phyloP scores from a whole-genome alignment of 2,329 filamentous ascomycete species.

The Fonsecaea monophora region DNA sequence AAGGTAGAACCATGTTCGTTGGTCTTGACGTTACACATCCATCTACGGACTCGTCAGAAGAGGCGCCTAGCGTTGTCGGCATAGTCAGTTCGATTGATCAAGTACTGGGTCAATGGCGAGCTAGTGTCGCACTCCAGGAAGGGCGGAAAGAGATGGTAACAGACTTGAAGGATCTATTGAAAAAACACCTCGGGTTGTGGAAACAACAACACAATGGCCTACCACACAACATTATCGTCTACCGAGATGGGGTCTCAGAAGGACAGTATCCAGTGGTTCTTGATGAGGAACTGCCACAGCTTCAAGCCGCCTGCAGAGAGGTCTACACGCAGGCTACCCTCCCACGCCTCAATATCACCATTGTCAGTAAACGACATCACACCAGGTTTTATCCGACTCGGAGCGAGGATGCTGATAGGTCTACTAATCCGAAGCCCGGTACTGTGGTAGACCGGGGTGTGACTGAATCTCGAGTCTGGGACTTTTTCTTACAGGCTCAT shows the following conservation, averaged over 20 bases:
- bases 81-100: constrained; percentile 78
- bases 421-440: constrained; percentile 73
- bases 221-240: constrained; percentile 80
- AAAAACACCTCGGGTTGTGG: constrained; percentile 72
- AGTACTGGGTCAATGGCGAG: constrained; percentile 78
- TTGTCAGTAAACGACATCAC: constrained; percentile 88
- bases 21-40: constrained; percentile 92
- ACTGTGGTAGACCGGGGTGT: constrained; percentile 87
- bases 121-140: constrained; percentile 69
- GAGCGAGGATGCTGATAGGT: constrained; percentile 55
- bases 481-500: constrained; percentile 86
- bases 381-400: constrained; percentile 81
- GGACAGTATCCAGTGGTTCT: constrained; percentile 77
- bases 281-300: constrained; percentile 65
- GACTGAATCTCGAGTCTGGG: constrained; percentile 75
- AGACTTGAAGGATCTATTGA: constrained; percentile 67
- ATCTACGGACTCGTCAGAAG: constrained; percentile 66
- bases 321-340: constrained; percentile 60
- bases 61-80: constrained; percentile 76
- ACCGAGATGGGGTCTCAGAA: constrained; percentile 88
- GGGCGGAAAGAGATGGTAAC: constrained; percentile 68
- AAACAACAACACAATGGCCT: constrained; percentile 60
- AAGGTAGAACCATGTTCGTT: constrained; percentile 80
- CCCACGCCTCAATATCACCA: constrained; percentile 73
- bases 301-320: constrained; percentile 65